Percentiles rank a stretch among this genome's conserved stretches.
phyloP scores from a whole-genome alignment of 1,139 yeast genomes.

The Taphrina populina region DNA sequence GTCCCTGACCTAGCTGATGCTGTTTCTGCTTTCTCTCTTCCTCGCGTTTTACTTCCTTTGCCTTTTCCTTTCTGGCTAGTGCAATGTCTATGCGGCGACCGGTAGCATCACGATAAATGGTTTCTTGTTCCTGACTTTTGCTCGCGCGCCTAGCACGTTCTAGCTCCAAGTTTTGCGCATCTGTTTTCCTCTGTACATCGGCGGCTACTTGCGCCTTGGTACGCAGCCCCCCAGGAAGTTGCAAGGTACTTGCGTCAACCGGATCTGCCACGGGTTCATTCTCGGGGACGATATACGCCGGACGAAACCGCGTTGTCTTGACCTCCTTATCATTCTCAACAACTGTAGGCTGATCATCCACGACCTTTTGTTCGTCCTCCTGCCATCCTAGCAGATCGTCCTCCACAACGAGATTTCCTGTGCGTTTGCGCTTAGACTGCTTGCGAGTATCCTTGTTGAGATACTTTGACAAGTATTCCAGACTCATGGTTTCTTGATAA shows the following conservation, averaged over 20 bases:
- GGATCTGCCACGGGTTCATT: too few relatives aligned
- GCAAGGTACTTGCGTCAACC: too few relatives aligned
- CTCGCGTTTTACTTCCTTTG: slow-evolving; percentile 42
- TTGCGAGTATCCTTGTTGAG: slow-evolving; percentile 42
- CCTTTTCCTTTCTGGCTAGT: slow-evolving; percentile 41
- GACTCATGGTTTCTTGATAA: too few relatives aligned
- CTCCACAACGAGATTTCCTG: slow-evolving; percentile 40
- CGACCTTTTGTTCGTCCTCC: slow-evolving; percentile 38
- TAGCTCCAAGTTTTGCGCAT: slow-evolving; percentile 39
- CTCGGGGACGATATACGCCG: slow-evolving; percentile 11
- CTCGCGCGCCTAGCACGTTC: slow-evolving; percentile 36
- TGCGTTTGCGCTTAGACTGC: slow-evolving; percentile 43
- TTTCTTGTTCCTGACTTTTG: slow-evolving; percentile 42
- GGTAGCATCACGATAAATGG: slow-evolving; percentile 60
- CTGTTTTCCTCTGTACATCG: slow-evolving; percentile 44
- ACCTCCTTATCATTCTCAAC: slow-evolving; percentile 2
- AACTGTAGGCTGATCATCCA: slow-evolving; percentile 20
- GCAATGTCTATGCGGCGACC: slow-evolving; percentile 55
- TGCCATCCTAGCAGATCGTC: slow-evolving; percentile 40
- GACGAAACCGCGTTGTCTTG: slow-evolving; percentile 11
- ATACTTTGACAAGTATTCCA: slow-evolving; percentile 45
- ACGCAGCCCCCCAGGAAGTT: slow-evolving; percentile 54
- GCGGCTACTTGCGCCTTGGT: slow-evolving; percentile 48
- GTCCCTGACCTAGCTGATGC: slow-evolving; percentile 50
- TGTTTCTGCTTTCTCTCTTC: slow-evolving; percentile 43